Base-by-base conservation (phyloP, 331 rosid species). In the Acacia pycnantha region DNA sequence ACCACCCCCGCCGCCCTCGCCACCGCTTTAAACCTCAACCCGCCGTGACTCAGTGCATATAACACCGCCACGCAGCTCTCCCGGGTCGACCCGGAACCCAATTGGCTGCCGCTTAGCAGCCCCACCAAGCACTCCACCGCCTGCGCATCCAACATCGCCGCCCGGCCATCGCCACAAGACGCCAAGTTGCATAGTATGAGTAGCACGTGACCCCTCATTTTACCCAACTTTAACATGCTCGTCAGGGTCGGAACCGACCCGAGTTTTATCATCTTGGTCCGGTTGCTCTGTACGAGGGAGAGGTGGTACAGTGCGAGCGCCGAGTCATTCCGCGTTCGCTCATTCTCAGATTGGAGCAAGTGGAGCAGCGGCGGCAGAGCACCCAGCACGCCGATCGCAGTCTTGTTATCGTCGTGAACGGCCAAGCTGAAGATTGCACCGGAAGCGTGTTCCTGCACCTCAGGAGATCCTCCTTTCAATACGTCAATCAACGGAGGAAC, bases 351-450 rank as follows among this genome's bases (percentile, higher is more conserved):
- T 13, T 89, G 82, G 43, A 96, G 90, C 75, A 85, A 53, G 84
- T 90, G 87, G 2, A 96, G 87, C 84, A 96, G 54, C 3, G 99
- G 97, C 1, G 82, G 86, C 50, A 96, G 69, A 11, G 97, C 99
- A 5, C 99, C 99, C 73, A 96, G 84, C 1, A 92, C 98, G 4
- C 98, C 99, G 64, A 96, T 89, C 0, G 98, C 98, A 2, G 97
- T 91, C 51, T 92, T 96, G 85, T 90, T 92, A 4, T 89, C 93
- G 68, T 92, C 97, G 1, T 91, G 89, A 1, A 94, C 85, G 2
- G 99, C 91, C 31, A 96, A 81, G 77, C 99, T 94, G 82, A 96
- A 94, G 77, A 96, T 79, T 33, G 92, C 99, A 43, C 95, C 92
- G 67, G 87, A 84, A 59, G 97, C 94, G 77, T 92, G 97, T 74